phyloP scores from a whole-genome alignment of 179 eudicot genomes.

The Nepenthes alata region DNA sequence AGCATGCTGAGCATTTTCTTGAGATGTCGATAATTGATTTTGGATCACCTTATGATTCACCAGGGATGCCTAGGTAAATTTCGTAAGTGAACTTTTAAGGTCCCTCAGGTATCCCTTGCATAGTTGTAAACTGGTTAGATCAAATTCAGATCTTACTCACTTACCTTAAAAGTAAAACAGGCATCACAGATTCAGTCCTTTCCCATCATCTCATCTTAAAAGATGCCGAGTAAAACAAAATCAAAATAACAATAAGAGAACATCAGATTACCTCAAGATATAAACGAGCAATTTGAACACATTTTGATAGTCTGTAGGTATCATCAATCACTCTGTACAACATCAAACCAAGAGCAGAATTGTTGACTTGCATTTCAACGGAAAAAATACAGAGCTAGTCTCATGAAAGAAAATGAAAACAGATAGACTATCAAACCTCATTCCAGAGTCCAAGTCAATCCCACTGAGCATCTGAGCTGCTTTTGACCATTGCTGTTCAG shows the following conservation, averaged over 20 bases:
- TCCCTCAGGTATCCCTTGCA: too few species aligned
- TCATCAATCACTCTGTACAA: slow-evolving; percentile 83
- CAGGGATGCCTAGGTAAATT: too few species aligned
- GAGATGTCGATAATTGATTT: too few species aligned
- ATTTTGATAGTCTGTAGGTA: slow-evolving; percentile 75
- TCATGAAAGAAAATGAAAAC: neutral
- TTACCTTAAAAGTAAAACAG: too few species aligned
- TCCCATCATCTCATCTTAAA: too few species aligned
- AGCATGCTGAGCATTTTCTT: too few species aligned
- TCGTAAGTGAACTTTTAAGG: too few species aligned
- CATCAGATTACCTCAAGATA: slow-evolving; percentile 69
- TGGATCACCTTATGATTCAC: too few species aligned
- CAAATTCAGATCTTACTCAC: too few species aligned
- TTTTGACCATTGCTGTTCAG: slow-evolving; percentile 89
- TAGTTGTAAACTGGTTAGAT: too few species aligned
- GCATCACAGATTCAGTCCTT: too few species aligned
- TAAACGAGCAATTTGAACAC: slow-evolving; percentile 91
- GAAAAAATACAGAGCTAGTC: neutral
- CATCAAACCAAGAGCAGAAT: slow-evolving; percentile 1
- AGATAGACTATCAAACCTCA: slow-evolving; percentile 46
- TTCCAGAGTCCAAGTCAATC: slow-evolving; percentile 89
- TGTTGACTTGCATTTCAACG: neutral
- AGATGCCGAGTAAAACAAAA: neutral
- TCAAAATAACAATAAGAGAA: neutral
- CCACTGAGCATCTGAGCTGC: slow-evolving; percentile 99